Conservation (phyloP, 257 asterid genomes). For the Fraxinus americana region DNA sequence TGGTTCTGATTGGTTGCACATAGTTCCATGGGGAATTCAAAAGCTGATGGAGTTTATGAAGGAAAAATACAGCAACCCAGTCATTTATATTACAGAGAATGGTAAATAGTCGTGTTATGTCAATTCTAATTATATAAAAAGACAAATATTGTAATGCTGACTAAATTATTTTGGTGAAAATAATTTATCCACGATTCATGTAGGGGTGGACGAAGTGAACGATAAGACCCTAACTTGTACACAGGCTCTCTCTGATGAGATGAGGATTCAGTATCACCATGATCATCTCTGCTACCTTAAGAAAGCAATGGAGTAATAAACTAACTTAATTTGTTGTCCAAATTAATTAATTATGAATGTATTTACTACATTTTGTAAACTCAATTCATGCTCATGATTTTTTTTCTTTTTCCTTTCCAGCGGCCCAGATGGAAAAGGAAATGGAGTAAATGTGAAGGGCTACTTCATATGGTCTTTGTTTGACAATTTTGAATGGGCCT, state of each 20-base stretch:
- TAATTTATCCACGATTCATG: neutral
- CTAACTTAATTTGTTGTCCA: no score
- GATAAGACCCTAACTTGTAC: conserved; percentile 16
- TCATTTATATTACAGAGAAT: conserved; percentile 41
- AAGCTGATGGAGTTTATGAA: conserved; percentile 32
- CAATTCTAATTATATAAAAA: neutral
- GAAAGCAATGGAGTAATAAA: conserved; percentile 42
- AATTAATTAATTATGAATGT: no score
- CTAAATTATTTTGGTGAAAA: no score
- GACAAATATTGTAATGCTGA: neutral
- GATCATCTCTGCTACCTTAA: conserved; percentile 44
- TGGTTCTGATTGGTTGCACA: conserved; percentile 35
- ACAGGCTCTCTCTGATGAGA: conserved; percentile 25
- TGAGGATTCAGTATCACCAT: conserved; percentile 33
- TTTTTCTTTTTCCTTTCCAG: conserved; percentile 17
- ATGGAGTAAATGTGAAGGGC: conserved; percentile 42
- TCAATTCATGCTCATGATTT: neutral
- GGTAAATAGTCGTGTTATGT: conserved; percentile 16
- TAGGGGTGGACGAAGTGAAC: conserved; percentile 6
- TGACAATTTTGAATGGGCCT: conserved; percentile 51
- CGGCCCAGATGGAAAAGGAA: neutral
- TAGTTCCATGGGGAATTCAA: conserved; percentile 41
- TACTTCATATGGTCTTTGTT: conserved; percentile 59
- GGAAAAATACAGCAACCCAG: conserved; percentile 22
- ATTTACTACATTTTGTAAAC: no score